Evolutionary conservation across 805 yeast genomes (phyloP).

Genomic region (Suhomyces faveliae): DNA sequence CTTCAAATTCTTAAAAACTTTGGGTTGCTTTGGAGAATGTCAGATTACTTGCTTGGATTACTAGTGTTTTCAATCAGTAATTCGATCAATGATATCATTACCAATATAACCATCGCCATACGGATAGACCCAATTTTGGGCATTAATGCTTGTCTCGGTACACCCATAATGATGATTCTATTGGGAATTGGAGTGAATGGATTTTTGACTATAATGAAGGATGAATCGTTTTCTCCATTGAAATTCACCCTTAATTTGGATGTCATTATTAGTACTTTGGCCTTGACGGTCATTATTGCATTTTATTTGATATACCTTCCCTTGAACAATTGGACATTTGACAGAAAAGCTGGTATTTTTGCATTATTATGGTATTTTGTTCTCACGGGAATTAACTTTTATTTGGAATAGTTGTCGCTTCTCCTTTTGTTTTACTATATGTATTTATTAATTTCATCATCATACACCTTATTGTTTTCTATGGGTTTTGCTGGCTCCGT

Average conservation of each 20-base stretch:
- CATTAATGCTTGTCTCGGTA: slow-evolving; percentile 52
- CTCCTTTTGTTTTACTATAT: not conserved
- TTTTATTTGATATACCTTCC: slow-evolving; percentile 28
- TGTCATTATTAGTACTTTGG: slow-evolving; percentile 24
- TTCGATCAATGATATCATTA: slow-evolving; percentile 51
- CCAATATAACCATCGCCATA: slow-evolving; percentile 48
- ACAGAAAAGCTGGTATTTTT: slow-evolving; percentile 27
- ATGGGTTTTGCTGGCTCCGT: not conserved
- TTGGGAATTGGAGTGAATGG: slow-evolving; percentile 54
- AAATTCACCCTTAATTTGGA: slow-evolving; percentile 22
- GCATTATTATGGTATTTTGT: slow-evolving; percentile 21
- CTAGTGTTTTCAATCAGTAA: slow-evolving; percentile 50
- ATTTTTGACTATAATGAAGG: slow-evolving; percentile 3
- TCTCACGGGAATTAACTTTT: slow-evolving; percentile 19
- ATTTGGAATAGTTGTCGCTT: slow-evolving; percentile 3
- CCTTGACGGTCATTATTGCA: slow-evolving; percentile 23
- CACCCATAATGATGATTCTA: slow-evolving; percentile 48
- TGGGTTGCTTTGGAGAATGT: slow-evolving; percentile 43
- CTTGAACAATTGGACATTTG: slow-evolving; percentile 34
- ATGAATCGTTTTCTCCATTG: slow-evolving; percentile 7
- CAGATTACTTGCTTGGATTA: slow-evolving; percentile 50
- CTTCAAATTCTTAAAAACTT: slow-evolving; percentile 39
- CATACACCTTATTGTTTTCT: slow-evolving; percentile 6
- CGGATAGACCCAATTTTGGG: slow-evolving; percentile 40
- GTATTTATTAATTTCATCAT: slow-evolving; percentile 7